Percentiles rank a stretch among this genome's conserved stretches.
phyloP scores from a whole-genome alignment of 768 basidiomycete species.

The Gymnopilus dilepis region DNA sequence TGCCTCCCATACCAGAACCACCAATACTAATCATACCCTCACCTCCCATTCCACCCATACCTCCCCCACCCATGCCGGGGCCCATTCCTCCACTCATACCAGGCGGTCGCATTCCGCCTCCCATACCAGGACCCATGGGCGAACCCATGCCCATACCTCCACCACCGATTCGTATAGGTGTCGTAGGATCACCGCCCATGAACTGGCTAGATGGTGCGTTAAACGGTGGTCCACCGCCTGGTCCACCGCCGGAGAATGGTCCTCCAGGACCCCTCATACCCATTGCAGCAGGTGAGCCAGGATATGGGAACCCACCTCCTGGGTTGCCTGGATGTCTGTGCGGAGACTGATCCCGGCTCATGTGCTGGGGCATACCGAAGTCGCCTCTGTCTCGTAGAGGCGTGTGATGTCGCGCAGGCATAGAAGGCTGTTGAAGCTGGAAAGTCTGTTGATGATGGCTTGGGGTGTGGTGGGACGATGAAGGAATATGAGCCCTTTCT shows the following conservation, averaged over 20 bases:
- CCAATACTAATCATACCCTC: slow-evolving; percentile 19
- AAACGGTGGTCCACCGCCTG: slow-evolving; percentile 32
- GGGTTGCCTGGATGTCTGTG: slow-evolving; percentile 33
- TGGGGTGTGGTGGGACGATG: slow-evolving; percentile 30
- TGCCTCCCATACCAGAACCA: slow-evolving; percentile 12
- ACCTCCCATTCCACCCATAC: slow-evolving; percentile 19
- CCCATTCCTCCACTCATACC: slow-evolving; percentile 23
- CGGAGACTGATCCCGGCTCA: slow-evolving; percentile 28
- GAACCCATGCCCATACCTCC: slow-evolving; percentile 31
- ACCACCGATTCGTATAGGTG: slow-evolving; percentile 41
- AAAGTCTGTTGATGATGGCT: slow-evolving; percentile 34
- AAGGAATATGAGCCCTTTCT: slow-evolving; percentile 29
- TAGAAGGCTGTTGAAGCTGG: slow-evolving; percentile 33
- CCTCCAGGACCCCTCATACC: slow-evolving; percentile 33
- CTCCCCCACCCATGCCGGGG: slow-evolving; percentile 20
- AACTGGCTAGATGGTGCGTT: slow-evolving; percentile 27
- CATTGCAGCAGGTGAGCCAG: slow-evolving; percentile 35
- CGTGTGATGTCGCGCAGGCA: slow-evolving; percentile 25
- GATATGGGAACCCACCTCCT: slow-evolving; percentile 37
- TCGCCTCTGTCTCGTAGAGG: slow-evolving; percentile 23
- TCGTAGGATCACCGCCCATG: slow-evolving; percentile 31
- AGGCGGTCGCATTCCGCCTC: slow-evolving; percentile 22
- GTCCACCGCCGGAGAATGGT: slow-evolving; percentile 30
- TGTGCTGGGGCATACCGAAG: slow-evolving; percentile 26
- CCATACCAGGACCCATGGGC: slow-evolving; percentile 25